Conservation (phyloP, 805 yeast species). For the Kodamaea nitidulidarum region DNA sequence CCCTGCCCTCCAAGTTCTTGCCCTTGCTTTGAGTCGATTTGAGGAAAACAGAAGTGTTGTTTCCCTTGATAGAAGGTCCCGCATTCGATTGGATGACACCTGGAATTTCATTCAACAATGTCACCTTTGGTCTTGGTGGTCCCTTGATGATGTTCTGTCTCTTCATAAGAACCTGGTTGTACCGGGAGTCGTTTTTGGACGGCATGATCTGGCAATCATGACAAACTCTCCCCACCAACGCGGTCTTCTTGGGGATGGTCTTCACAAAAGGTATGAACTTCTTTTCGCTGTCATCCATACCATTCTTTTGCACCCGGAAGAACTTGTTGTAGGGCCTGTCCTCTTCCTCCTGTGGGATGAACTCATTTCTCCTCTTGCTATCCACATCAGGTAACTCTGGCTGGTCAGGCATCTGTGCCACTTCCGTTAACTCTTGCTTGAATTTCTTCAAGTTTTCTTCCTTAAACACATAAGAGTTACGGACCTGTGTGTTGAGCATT, state of each 20-base stretch:
- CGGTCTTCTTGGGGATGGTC: slow-evolving; percentile 85
- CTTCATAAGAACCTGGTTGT: slow-evolving; percentile 53
- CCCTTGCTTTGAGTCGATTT: slow-evolving; percentile 34
- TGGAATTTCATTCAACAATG: slow-evolving; percentile 72
- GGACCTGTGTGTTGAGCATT: slow-evolving; percentile 72
- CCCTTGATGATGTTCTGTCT: slow-evolving; percentile 48
- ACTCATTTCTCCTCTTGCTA: slow-evolving; percentile 12
- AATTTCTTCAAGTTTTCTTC: slow-evolving; percentile 74
- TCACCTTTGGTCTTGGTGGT: slow-evolving; percentile 58
- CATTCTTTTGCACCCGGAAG: slow-evolving; percentile 31
- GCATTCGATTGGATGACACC: slow-evolving; percentile 87
- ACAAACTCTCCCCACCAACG: slow-evolving; percentile 78
- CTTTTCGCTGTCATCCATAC: slow-evolving; percentile 20
- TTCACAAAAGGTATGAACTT: slow-evolving; percentile 75
- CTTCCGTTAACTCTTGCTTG: slow-evolving; percentile 47
- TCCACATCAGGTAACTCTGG: slow-evolving; percentile 40
- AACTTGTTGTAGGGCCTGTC: slow-evolving; percentile 15
- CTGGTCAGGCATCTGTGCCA: slow-evolving; percentile 50
- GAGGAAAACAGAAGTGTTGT: slow-evolving; percentile 67
- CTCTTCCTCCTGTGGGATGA: slow-evolving; percentile 11
- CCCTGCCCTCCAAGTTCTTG: slow-evolving; percentile 70
- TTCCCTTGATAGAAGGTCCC: slow-evolving; percentile 72
- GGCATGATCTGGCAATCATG: slow-evolving; percentile 93
- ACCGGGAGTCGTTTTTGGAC: slow-evolving; percentile 65
- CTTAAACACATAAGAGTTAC: slow-evolving; percentile 81